Evolutionary conservation across 345 rosid species (phyloP).

Genomic region (Capsella bursapastoris): DNA sequence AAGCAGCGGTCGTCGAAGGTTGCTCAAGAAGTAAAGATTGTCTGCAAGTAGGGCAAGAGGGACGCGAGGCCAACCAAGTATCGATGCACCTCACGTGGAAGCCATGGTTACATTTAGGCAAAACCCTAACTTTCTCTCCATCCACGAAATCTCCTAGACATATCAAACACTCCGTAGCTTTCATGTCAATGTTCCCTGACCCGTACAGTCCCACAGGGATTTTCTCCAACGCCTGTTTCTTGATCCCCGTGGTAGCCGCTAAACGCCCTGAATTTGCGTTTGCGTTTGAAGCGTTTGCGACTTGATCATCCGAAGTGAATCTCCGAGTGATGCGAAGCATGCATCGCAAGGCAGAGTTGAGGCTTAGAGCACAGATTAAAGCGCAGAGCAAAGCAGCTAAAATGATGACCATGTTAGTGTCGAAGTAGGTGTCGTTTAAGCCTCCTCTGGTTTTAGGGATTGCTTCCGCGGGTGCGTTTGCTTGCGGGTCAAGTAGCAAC

Average conservation of each 20-base stretch:
- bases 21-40: slow-evolving; percentile 55
- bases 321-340: slow-evolving; percentile 63
- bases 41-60: slow-evolving; percentile 79
- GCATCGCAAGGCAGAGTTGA: slow-evolving; percentile 67
- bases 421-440: slow-evolving; percentile 50
- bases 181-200: slow-evolving; percentile 45
- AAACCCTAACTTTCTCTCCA: slow-evolving; percentile 69
- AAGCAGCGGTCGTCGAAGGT: slow-evolving; percentile 39
- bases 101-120: slow-evolving; percentile 75
- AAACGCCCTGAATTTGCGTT: slow-evolving; percentile 35
- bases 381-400: slow-evolving; percentile 73
- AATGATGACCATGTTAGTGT: slow-evolving; percentile 79
- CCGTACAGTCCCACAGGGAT: slow-evolving; percentile 59
- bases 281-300: slow-evolving; percentile 41
- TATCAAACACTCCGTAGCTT: slow-evolving; percentile 69
- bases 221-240: slow-evolving; percentile 59
- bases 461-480: slow-evolving; percentile 27
- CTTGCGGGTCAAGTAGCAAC: slow-evolving; percentile 36
- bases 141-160: slow-evolving; percentile 73
- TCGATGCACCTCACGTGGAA: slow-evolving; percentile 76
- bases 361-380: slow-evolving; percentile 66
- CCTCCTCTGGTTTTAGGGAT: slow-evolving; percentile 33
- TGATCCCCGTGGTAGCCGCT: slow-evolving; percentile 54
- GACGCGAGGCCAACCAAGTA: slow-evolving; percentile 65
- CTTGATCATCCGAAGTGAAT: slow-evolving; percentile 42